Base-by-base conservation (phyloP, 495 filamentous ascomycete genomes). In the Jackrogersella multiformis region DNA sequence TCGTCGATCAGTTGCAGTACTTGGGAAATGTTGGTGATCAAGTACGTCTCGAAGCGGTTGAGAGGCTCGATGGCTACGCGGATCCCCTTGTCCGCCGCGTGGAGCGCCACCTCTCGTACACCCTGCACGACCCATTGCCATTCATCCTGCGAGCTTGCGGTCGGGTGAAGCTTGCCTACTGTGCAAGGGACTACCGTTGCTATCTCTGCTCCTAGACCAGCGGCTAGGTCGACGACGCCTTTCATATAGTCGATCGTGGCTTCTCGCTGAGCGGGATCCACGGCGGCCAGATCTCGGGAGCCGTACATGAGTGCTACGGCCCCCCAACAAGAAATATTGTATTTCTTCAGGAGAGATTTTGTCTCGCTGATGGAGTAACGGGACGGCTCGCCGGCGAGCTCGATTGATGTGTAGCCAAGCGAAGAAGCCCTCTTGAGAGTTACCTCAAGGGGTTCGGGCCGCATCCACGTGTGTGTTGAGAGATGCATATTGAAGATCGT, bases 401-500 rank as follows among this genome's bases (percentile, higher is more conserved):
- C 73, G 44, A 75, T 70, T 34, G 71, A 74, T 6, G 55, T 59
- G 53, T 74, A 75, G 16, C 71, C 73, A 13, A 75, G 68, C 9
- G 51, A 56, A 7, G 71, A 58, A 16, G 64, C 62, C 21, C 73
- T 67, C 30, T 61, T 57, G 13, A 75, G 57, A 2, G 64, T 74
- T 10, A 52, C 32, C 24, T 74, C 71, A 28, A 75, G 68, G 24
- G 73, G 68, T 45, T 75, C 73, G 4, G 71, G 71, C 13, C 73
- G 57, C 71, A 75, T 75, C 73, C 73, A 75, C n/a, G 73, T 75
- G 21, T 75, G 73, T 1, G 72, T 66, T 24, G 68, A 74, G 28
- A 75, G 69, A 72, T 75, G 73, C 73, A 75, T 75, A 6, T 44
- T 64, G 49, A 56, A 49, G 21, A 12, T 13, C 4, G 5, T 3